A percentile compares a stretch with the other conserved stretches of the same genome.
Conservation (phyloP, 2,329 filamentous ascomycete species). For the Hypoxylon sp. region DNA sequence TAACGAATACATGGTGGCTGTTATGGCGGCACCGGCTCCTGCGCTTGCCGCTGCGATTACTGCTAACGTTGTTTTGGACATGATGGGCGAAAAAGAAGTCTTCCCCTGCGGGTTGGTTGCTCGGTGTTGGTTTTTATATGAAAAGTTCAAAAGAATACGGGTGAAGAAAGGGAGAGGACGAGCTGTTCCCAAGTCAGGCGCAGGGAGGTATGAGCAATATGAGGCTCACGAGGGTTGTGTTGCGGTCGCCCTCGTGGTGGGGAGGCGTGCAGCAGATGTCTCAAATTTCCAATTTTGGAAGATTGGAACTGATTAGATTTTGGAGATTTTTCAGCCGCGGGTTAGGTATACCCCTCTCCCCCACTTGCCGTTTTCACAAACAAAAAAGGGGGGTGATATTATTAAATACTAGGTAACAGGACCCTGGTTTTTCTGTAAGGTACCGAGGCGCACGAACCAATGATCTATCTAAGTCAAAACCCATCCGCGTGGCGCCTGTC, state of each 20-base stretch:
- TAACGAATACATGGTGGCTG: conserved; percentile 71
- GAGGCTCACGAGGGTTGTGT: conserved; percentile 43
- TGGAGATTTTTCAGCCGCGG: conserved; percentile 32
- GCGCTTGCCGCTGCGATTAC: conserved; percentile 80
- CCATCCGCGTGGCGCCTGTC: conserved; percentile 29
- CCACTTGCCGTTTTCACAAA: no score
- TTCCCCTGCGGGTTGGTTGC: conserved; percentile 29
- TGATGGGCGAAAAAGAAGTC: conserved; percentile 51
- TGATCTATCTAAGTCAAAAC: conserved; percentile 19
- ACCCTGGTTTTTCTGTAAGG: conserved; percentile 19
- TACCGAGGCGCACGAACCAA: conserved; percentile 26
- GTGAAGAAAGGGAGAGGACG: conserved; percentile 10
- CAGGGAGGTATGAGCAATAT: conserved; percentile 36
- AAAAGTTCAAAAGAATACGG: background rate
- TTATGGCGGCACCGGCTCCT: conserved; percentile 78
- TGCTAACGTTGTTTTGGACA: conserved; percentile 82
- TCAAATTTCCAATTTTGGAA: no score
- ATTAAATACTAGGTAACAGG: conserved; percentile 3
- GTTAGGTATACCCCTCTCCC: no score
- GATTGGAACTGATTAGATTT: background rate
- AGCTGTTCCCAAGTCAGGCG: conserved; percentile 38
- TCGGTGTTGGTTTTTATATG: conserved; percentile 37
- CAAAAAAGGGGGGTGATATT: no score
- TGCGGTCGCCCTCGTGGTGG: conserved; percentile 43
- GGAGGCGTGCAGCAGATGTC: conserved; percentile 40